Base-by-base conservation (phyloP, 805 yeast species). In the Danielozyma ontarioensis region DNA sequence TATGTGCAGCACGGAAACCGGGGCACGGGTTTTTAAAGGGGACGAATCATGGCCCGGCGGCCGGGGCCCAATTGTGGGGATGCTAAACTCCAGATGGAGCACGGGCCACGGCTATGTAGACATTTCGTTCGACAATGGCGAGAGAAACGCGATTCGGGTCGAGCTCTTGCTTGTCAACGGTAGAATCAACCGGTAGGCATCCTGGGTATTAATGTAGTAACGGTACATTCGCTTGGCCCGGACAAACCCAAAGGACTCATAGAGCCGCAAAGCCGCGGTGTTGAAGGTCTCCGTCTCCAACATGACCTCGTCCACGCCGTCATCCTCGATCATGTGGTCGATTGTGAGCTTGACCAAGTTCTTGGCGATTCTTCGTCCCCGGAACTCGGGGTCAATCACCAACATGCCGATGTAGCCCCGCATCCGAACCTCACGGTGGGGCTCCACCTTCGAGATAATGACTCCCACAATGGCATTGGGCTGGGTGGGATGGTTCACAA, bases 361-460 rank as follows among this genome's bases (percentile, higher is more conserved):
- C 44, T 80, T 80, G 3, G 97, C 97, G 29, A 89, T 82, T 1
- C 96, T 96, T 28, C 62, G 64, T 3, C 94, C 89, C 35, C 98
- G 65, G 52, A 70, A 79, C 12, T 59, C 53, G 25, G 78, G 76
- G 32, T 80, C 79, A 10, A 90, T 95, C 0, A 94, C 96, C 34
- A 93, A 62, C 98, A 93, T 93, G 2, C 97, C 98, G 18, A 93
- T 89, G 51, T 93, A 93, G 0, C 98, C 98, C 39, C 98, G 70
- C 45, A 69, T 53, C 39, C 96, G 68, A 8, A 76, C 80, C 15
- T 72, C 69, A 38, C 90, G 70, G 57, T 90, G 97, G 1, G 74
- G 65, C 42, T 84, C 95, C 10, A 79, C 75, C 48, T 88, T 86
- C 33, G 94, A 80, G 5, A 93, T 84, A 5, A 90, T 79, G 25